These are phyloP conservation scores for Boletus mariae DNA, from an alignment of 1,284 basidiomycete species.

Conservation along the genomic window DNA sequence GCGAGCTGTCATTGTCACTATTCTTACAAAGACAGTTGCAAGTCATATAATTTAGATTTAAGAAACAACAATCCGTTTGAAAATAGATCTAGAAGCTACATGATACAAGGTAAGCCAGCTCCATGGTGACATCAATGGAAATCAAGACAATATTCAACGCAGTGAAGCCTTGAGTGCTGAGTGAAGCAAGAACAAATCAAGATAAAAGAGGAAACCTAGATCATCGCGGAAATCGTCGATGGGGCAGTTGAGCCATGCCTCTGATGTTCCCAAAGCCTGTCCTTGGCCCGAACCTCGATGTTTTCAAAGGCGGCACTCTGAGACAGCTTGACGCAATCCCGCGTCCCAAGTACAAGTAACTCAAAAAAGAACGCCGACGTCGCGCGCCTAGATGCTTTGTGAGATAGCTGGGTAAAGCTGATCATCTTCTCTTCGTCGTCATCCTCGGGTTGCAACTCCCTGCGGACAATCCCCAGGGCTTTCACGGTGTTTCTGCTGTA, in stretches of 20 bases:
- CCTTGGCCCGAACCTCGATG: slow-evolving; percentile 81
- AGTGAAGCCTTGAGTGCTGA: background rate
- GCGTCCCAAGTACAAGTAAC: slow-evolving; percentile 88
- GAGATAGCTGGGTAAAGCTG: slow-evolving; percentile 32
- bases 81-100: background rate
- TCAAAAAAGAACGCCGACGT: slow-evolving; percentile 98
- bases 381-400: slow-evolving; percentile 82
- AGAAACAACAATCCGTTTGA: background rate
- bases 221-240: slow-evolving; percentile 37
- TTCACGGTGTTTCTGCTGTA: slow-evolving; percentile 90
- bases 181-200: slow-evolving; percentile 5
- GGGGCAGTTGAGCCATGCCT: slow-evolving; percentile 48
- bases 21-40: background rate
- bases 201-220: slow-evolving; percentile 12
- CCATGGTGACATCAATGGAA: background rate
- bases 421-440: slow-evolving; percentile 67
- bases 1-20: too few relatives aligned
- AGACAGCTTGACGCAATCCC: slow-evolving; percentile 81
- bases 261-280: slow-evolving; percentile 78
- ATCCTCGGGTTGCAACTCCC: slow-evolving; percentile 64
- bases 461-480: slow-evolving; percentile 79
- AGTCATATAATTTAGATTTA: background rate
- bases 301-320: slow-evolving; percentile 80
- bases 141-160: background rate
- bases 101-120: background rate